Evolutionary conservation across 2,329 filamentous ascomycete species (phyloP).

Genomic region (Xylariaceae sp.): DNA sequence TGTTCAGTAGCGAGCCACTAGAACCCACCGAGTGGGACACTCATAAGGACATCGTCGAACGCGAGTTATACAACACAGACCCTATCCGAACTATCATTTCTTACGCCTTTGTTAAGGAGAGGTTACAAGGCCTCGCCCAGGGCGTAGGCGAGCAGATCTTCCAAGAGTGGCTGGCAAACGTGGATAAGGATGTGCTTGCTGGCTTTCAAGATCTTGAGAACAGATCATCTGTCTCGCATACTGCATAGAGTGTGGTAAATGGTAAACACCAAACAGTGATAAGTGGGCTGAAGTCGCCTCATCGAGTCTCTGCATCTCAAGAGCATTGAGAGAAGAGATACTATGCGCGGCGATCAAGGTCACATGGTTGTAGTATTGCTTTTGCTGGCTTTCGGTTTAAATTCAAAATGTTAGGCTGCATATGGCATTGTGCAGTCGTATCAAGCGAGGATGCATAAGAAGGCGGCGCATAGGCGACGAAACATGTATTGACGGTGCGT

Average conservation of each 20-base stretch:
- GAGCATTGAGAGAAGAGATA: background rate
- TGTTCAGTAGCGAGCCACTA: conserved; percentile 53
- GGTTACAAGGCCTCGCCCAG: conserved; percentile 64
- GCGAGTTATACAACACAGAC: conserved; percentile 63
- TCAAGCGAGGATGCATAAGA: too few relatives aligned
- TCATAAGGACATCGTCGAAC: conserved; percentile 59
- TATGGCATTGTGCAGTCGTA: background rate
- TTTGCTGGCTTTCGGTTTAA: too few relatives aligned
- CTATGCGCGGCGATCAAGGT: too few relatives aligned
- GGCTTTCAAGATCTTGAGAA: conserved; percentile 60
- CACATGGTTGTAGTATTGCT: background rate
- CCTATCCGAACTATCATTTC: conserved; percentile 72
- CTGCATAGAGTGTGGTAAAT: background rate
- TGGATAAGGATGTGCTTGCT: conserved; percentile 74
- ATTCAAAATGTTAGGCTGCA: too few relatives aligned
- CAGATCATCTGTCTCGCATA: background rate
- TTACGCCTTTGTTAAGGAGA: conserved; percentile 67
- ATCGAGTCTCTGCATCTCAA: background rate
- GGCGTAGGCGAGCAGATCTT: conserved; percentile 69
- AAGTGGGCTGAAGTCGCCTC: background rate
- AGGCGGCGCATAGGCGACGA: too few relatives aligned
- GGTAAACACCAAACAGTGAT: background rate
- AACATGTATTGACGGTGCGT: too few relatives aligned
- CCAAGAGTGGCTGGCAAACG: conserved; percentile 73
- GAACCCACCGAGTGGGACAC: conserved; percentile 62